Conservation (phyloP, 441 rosid species). For the Kokia cookei region DNA sequence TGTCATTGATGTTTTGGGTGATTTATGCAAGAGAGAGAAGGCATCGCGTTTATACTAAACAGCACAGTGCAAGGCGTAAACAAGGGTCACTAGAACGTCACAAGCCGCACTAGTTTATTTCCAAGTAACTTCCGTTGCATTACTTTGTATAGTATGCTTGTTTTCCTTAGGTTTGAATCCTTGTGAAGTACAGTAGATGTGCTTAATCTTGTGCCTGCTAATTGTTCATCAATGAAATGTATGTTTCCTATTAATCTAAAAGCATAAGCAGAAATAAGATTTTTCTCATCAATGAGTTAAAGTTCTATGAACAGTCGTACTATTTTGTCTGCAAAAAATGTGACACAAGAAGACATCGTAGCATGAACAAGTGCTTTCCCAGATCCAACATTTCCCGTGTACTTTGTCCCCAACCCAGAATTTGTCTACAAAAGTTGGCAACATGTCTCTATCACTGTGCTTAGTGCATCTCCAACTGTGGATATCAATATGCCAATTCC, state of each 20-base stretch:
- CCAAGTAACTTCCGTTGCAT: not conserved
- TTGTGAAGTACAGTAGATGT: not conserved
- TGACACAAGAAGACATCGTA: too few species aligned
- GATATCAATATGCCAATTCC: not conserved
- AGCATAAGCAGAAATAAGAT: not conserved
- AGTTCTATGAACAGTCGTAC: too few species aligned
- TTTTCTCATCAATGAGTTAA: too few species aligned
- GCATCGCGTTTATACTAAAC: constrained; percentile 75
- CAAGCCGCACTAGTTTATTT: not conserved
- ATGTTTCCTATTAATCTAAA: too few species aligned
- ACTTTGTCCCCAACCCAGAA: not conserved
- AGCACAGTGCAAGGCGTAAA: constrained; percentile 23
- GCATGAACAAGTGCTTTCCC: not conserved
- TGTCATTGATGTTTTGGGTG: constrained; percentile 93
- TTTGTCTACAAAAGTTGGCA: not conserved
- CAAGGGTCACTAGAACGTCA: constrained; percentile 24
- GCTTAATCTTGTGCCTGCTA: not conserved
- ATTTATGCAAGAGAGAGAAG: constrained; percentile 79
- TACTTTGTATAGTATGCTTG: not conserved
- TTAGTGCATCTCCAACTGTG: not conserved
- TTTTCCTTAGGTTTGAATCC: not conserved
- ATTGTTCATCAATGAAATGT: not conserved
- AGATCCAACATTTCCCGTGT: not conserved
- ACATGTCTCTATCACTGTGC: not conserved
- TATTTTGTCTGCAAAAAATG: too few species aligned